phyloP scores from a whole-genome alignment of 2,329 filamentous ascomycete species.

The Neofusicoccum laricinum region DNA sequence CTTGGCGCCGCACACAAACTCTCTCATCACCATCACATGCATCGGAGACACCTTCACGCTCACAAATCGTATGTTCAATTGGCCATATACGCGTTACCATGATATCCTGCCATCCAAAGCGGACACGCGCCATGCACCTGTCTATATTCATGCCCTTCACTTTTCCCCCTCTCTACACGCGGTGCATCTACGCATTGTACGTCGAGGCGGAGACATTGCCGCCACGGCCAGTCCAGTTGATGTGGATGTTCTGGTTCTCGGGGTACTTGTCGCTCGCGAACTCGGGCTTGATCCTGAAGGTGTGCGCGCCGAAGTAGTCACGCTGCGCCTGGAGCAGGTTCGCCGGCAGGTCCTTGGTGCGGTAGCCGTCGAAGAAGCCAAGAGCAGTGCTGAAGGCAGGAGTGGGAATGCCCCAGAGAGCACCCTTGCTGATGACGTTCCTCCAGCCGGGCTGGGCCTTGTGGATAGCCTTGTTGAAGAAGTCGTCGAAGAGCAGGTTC shows the following conservation, averaged over 20 bases:
- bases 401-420: slow-evolving; percentile 90
- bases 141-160: slow-evolving; percentile 10
- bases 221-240: slow-evolving; percentile 99
- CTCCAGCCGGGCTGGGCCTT: slow-evolving; percentile 67
- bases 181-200: slow-evolving; percentile 77
- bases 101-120: background rate
- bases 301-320: slow-evolving; percentile 87
- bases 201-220: slow-evolving; percentile 96
- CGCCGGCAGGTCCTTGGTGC: slow-evolving; percentile 93
- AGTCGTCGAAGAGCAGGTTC: slow-evolving; percentile 98
- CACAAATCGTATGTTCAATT: slow-evolving; percentile 17
- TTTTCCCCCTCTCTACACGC: slow-evolving; percentile 3
- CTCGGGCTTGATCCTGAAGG: slow-evolving; percentile 54
- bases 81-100: slow-evolving; percentile 13
- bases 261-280: slow-evolving; percentile 69
- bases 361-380: slow-evolving; percentile 98
- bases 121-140: slow-evolving; percentile 15
- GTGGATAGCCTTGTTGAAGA: slow-evolving; percentile 99
- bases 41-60: background rate
- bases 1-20: background rate
- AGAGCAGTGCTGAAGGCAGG: slow-evolving; percentile 96
- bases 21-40: background rate
- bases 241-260: slow-evolving; percentile 85
- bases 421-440: slow-evolving; percentile 80
- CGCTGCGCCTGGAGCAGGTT: slow-evolving; percentile 98